Percentiles rank a stretch among this genome's conserved stretches.
phyloP scores from a whole-genome alignment of 192 early-diverging fungal species.

The Pilaira anomala region DNA sequence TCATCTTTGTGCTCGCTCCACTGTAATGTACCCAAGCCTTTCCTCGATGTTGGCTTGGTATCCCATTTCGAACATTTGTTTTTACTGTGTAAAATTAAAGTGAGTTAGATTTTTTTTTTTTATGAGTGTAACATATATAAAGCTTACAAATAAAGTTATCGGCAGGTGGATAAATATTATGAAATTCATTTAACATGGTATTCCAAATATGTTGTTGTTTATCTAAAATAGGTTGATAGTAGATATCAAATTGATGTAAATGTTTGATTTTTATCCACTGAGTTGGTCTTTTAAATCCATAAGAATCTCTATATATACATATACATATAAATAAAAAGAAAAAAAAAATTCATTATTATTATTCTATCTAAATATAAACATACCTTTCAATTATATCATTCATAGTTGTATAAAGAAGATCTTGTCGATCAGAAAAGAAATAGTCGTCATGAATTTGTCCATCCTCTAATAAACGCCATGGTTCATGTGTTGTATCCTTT shows the following conservation, averaged over 20 bases:
- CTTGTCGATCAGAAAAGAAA: constrained; percentile 7
- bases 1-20: constrained; percentile 59
- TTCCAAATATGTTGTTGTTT: constrained; percentile 47
- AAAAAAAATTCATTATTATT: neutral
- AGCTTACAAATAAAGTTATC: no score
- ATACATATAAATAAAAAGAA: neutral
- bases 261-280: constrained; percentile 50
- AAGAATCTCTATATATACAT: constrained; percentile 43
- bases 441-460: constrained; percentile 4
- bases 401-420: neutral
- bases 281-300: constrained; percentile 52
- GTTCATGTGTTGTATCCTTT: neutral
- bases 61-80: constrained; percentile 67
- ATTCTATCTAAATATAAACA: neutral
- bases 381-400: constrained; percentile 12
- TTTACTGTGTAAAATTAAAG: constrained; percentile 49
- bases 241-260: constrained; percentile 45
- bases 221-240: constrained; percentile 47
- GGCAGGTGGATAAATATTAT: no score
- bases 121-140: no score
- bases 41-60: constrained; percentile 61
- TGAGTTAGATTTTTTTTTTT: no score
- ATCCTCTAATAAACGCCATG: constrained; percentile 7
- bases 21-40: constrained; percentile 60
- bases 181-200: constrained; percentile 33